Conservation (phyloP, 2,329 filamentous ascomycete species). For the Trichocomaceae sp. region DNA sequence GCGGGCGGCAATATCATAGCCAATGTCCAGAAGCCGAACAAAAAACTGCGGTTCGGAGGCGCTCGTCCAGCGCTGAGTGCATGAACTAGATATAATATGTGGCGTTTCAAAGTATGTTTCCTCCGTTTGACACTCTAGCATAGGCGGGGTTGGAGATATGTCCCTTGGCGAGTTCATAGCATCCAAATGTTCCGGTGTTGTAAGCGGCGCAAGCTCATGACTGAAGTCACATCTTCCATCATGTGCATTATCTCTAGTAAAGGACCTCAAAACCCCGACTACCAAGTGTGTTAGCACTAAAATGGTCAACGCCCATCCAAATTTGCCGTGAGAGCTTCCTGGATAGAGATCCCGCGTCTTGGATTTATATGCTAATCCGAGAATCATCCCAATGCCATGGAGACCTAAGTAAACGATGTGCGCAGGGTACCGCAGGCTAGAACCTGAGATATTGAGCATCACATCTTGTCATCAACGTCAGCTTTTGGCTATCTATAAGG, state of each 20-base stretch:
- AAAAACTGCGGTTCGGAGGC: slow-evolving; percentile 45
- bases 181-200: not conserved
- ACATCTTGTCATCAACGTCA: not conserved
- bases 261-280: too few relatives aligned
- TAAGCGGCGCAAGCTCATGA: not conserved
- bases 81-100: too few relatives aligned
- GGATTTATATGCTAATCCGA: not conserved
- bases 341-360: not conserved
- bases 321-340: not conserved
- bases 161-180: too few relatives aligned
- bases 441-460: not conserved
- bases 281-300: too few relatives aligned
- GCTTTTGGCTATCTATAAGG: not conserved
- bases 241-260: too few relatives aligned
- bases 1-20: slow-evolving; percentile 66
- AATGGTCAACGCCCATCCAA: not conserved
- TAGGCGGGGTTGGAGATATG: too few relatives aligned
- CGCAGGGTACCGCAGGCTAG: not conserved
- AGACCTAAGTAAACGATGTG: not conserved
- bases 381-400: not conserved
- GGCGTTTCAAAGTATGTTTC: too few relatives aligned
- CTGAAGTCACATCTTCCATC: too few relatives aligned
- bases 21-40: slow-evolving; percentile 46
- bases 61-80: too few relatives aligned
- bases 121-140: too few relatives aligned